A percentile compares a stretch with the other conserved stretches of the same genome.
Conservation (phyloP, 495 filamentous ascomycete species). For the Pseudoneurospora amorphoporcata region DNA sequence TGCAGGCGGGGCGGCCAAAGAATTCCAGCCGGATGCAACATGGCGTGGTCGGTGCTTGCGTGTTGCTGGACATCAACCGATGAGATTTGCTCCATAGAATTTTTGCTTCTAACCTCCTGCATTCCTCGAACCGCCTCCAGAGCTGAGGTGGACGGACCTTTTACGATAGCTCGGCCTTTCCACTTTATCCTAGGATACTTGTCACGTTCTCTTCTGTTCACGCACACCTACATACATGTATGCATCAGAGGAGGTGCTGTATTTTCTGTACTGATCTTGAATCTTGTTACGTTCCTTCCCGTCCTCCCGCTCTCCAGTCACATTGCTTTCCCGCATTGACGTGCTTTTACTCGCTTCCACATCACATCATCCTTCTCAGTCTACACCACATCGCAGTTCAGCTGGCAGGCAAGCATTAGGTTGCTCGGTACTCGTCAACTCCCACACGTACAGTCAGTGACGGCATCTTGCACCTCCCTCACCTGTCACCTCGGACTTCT, state of each 20-base stretch:
- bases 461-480: not conserved
- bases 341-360: not conserved
- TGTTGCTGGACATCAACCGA: not conserved
- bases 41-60: not conserved
- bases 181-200: not conserved
- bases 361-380: not conserved
- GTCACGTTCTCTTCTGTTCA: not conserved
- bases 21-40: not conserved
- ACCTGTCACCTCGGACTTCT: not conserved
- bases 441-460: not conserved
- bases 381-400: not conserved
- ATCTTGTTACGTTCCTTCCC: not conserved
- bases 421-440: not conserved
- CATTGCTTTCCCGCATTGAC: not conserved
- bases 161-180: not conserved
- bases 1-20: not conserved
- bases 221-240: not conserved
- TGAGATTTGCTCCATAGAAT: not conserved
- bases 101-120: not conserved
- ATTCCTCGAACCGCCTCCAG: not conserved
- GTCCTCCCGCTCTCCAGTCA: not conserved
- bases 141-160: not conserved
- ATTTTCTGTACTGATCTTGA: not conserved
- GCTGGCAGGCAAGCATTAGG: not conserved
- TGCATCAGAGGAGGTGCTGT: not conserved